Evolutionary conservation across 768 basidiomycete genomes (phyloP).

Genomic region (Pleurotus tuber-regium): DNA sequence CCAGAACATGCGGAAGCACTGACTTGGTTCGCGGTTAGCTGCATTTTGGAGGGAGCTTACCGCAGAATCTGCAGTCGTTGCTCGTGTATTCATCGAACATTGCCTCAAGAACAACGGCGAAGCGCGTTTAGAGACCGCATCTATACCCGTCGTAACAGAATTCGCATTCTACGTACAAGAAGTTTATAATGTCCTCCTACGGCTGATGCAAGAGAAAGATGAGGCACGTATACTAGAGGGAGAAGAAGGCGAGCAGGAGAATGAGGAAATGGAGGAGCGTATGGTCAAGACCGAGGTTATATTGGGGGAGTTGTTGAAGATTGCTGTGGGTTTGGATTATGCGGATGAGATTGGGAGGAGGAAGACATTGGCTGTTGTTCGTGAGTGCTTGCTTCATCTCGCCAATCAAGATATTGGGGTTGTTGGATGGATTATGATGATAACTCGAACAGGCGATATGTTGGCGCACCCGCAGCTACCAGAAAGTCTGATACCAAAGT

Average conservation of each 20-base stretch:
- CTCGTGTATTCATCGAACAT: constrained; percentile 83
- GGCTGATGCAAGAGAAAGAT: constrained; percentile 38
- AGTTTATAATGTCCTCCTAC: constrained; percentile 63
- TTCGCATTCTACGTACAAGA: constrained; percentile 84
- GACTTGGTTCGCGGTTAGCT: constrained; percentile 37
- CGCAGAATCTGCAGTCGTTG: constrained; percentile 80
- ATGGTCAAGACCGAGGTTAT: constrained; percentile 67
- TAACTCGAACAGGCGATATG: constrained; percentile 67
- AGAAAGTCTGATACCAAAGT: constrained; percentile 70
- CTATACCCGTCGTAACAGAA: constrained; percentile 86
- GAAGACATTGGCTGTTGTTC: constrained; percentile 86
- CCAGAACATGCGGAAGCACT: too few relatives aligned
- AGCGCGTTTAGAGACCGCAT: constrained; percentile 59
- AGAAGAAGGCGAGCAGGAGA: constrained; percentile 42
- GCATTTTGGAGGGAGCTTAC: constrained; percentile 73
- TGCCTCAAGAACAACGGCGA: constrained; percentile 63
- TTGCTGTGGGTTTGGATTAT: constrained; percentile 85
- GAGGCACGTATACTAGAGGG: constrained; percentile 30
- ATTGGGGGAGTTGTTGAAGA: constrained; percentile 75
- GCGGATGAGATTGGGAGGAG: constrained; percentile 92
- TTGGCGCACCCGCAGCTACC: constrained; percentile 81
- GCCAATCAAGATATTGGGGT: too few relatives aligned
- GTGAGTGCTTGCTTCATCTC: constrained; percentile 45
- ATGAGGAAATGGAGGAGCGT: constrained; percentile 54
- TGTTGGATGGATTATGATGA: background rate